Evolutionary conservation across 148 eudicot species (phyloP).

Genomic region (Euryodendron excelsum): DNA sequence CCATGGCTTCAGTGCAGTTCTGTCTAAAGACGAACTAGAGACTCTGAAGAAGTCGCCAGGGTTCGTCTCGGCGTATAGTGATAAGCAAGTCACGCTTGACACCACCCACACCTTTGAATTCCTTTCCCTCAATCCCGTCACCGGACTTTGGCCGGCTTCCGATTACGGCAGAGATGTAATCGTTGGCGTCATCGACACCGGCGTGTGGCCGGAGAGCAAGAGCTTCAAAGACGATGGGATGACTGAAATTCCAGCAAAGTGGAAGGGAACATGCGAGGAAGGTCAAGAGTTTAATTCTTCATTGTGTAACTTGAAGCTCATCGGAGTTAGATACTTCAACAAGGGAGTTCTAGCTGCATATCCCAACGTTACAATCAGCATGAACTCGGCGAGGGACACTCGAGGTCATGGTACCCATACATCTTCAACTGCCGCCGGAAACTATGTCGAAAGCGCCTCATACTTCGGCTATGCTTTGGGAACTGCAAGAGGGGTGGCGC

Average conservation of each 20-base stretch:
- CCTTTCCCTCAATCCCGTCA: conserved; percentile 22
- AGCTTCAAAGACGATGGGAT: conserved; percentile 40
- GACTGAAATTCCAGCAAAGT: conserved; percentile 22
- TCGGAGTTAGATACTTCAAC: conserved; percentile 43
- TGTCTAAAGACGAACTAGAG: conserved; percentile 27
- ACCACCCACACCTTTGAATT: conserved; percentile 35
- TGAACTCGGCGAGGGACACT: conserved; percentile 33
- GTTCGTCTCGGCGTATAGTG: conserved; percentile 36
- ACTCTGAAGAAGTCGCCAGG: conserved; percentile 31
- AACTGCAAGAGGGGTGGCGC: conserved; percentile 31
- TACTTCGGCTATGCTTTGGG: conserved; percentile 30
- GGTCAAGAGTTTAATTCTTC: conserved; percentile 36
- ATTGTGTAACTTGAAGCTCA: conserved; percentile 39
- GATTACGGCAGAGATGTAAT: conserved; percentile 39
- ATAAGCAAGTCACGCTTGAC: conserved; percentile 21
- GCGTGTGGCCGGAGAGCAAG: conserved; percentile 45
- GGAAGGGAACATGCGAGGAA: conserved; percentile 40
- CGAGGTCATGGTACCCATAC: conserved; percentile 36
- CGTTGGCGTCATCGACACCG: conserved; percentile 38
- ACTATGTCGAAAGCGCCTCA: too few species aligned
- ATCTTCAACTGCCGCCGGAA: too few species aligned
- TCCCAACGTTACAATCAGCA: conserved; percentile 13
- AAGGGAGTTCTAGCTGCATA: conserved; percentile 28
- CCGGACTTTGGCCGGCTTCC: conserved; percentile 48
- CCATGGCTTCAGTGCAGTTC: conserved; percentile 37